phyloP scores from a whole-genome alignment of 352 stramenopile species.

The Aphanomyces astaci region DNA sequence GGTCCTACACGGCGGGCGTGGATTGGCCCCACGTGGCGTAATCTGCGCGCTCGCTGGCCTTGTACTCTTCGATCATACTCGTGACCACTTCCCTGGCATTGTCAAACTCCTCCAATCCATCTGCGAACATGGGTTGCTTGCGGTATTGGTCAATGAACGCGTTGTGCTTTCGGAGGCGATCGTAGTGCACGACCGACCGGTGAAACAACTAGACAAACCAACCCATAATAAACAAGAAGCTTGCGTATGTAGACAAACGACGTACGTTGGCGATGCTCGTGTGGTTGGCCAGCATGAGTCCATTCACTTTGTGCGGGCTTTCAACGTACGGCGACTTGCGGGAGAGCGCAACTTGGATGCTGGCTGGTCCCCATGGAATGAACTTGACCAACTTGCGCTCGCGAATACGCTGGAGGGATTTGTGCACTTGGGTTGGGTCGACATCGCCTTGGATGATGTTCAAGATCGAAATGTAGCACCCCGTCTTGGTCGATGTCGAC shows the following conservation, averaged over 20 bases:
- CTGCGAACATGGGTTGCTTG: conserved; percentile 95
- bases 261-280: conserved; percentile 90
- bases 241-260: background rate
- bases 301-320: conserved; percentile 94
- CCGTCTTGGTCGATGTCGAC: conserved; percentile 91
- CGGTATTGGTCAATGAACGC: conserved; percentile 99
- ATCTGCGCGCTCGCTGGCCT: conserved; percentile 66
- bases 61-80: conserved; percentile 80
- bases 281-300: conserved; percentile 99
- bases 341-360: conserved; percentile 97
- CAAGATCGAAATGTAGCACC: conserved; percentile 99
- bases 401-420: conserved; percentile 96
- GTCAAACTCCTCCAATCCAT: conserved; percentile 82
- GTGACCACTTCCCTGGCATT: conserved; percentile 76
- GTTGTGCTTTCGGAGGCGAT: conserved; percentile 95
- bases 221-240: conserved; percentile 16
- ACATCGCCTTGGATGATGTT: conserved; percentile 99
- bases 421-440: conserved; percentile 97
- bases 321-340: conserved; percentile 97
- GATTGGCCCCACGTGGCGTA: conserved; percentile 68
- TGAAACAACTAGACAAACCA: conserved; percentile 54
- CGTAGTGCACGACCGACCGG: conserved; percentile 93
- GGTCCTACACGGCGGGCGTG: too few species aligned
- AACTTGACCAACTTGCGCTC: conserved; percentile 96
- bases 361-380: conserved; percentile 98